phyloP scores from a whole-genome alignment of 176 grass and related monocot genomes.

The Triticum dicoccoides region DNA sequence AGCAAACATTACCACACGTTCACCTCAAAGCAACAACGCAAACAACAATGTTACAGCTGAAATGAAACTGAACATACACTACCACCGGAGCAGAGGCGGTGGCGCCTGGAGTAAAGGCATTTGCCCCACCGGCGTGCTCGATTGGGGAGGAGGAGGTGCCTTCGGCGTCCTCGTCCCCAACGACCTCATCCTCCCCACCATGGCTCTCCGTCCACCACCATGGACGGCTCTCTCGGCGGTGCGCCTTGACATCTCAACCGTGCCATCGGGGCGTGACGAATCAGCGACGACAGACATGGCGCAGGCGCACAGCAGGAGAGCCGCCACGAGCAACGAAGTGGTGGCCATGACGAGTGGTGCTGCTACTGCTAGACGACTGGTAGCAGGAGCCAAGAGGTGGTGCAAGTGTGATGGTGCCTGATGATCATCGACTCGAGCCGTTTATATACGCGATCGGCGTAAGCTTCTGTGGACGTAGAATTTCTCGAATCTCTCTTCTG shows the following conservation, averaged over 20 bases:
- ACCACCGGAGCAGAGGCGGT: not conserved
- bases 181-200: not conserved
- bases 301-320: not conserved
- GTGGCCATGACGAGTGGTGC: not conserved
- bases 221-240: not conserved
- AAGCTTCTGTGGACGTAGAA: too few species aligned
- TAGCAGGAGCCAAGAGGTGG: not conserved
- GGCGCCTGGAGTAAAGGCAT: not conserved
- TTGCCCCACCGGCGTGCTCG: not conserved
- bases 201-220: not conserved
- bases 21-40: too few species aligned
- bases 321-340: not conserved
- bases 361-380: not conserved
- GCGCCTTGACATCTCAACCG: not conserved
- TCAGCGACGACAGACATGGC: not conserved
- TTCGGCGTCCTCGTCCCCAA: not conserved
- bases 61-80: not conserved
- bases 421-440: not conserved
- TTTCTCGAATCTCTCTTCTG: not conserved
- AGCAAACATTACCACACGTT: too few species aligned
- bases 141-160: not conserved
- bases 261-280: not conserved
- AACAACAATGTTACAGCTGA: not conserved
- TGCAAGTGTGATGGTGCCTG: not conserved
- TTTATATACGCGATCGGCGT: not conserved